These are phyloP conservation scores for Fusarium sp. DNA, from an alignment of 2,329 filamentous ascomycete species.

Conservation along the genomic window DNA sequence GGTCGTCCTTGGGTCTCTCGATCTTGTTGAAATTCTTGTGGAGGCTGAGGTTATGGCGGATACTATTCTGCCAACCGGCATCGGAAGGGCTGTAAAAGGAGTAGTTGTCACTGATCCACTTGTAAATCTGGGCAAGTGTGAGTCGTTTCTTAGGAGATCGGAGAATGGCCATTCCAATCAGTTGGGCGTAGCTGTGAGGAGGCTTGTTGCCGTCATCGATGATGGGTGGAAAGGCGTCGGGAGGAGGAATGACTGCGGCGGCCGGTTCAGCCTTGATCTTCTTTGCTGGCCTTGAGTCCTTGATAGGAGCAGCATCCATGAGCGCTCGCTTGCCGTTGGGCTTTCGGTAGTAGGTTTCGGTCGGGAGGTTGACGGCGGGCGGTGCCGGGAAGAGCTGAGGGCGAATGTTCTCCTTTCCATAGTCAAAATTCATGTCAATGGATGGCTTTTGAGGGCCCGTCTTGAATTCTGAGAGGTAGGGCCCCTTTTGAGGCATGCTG, in stretches of 20 bases:
- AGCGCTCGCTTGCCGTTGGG: conserved; percentile 69
- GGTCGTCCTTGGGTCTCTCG: conserved; percentile 95
- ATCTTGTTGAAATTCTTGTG: conserved; percentile 98
- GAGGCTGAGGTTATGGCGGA: conserved; percentile 95
- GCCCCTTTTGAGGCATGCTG: conserved; percentile 77
- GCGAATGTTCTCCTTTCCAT: conserved; percentile 68
- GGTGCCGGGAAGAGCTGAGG: conserved; percentile 62
- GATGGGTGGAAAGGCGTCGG: conserved; percentile 82
- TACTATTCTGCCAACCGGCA: conserved; percentile 98
- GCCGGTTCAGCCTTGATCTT: conserved; percentile 69
- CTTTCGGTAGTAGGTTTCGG: conserved; percentile 66
- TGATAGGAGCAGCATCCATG: conserved; percentile 78
- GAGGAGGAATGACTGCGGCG: conserved; percentile 65
- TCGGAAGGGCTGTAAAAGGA: conserved; percentile 87
- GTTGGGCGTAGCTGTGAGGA: conserved; percentile 89
- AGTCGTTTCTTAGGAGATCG: conserved; percentile 84
- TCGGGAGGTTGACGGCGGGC: conserved; percentile 58
- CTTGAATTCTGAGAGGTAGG: conserved; percentile 68
- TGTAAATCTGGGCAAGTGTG: conserved; percentile 96
- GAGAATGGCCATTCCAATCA: conserved; percentile 97
- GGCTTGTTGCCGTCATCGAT: conserved; percentile 91
- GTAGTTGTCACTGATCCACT: conserved; percentile 98
- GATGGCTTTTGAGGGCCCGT: conserved; percentile 64
- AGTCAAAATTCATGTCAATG: conserved; percentile 52
- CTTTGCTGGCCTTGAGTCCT: conserved; percentile 74